Conservation (phyloP, 495 filamentous ascomycete genomes). For the Glarea lozoyensis region DNA sequence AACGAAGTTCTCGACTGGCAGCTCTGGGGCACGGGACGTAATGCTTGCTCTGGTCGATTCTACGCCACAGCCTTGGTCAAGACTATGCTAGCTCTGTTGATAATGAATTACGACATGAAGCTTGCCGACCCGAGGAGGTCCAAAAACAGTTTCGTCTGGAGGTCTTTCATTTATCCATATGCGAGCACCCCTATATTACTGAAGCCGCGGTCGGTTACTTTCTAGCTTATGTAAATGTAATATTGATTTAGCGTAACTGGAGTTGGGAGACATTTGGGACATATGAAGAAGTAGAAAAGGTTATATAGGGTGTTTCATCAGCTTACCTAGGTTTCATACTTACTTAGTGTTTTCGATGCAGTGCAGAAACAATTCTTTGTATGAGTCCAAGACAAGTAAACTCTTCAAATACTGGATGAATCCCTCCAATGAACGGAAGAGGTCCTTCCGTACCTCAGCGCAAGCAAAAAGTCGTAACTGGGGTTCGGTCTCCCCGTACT, state of each 20-base stretch:
- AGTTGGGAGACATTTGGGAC: too few species aligned
- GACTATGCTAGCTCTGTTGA: background rate
- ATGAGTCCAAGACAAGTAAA: too few species aligned
- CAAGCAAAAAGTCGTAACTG: too few species aligned
- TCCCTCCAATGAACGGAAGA: too few species aligned
- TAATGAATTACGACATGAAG: background rate
- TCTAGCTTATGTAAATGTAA: background rate
- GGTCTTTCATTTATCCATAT: background rate
- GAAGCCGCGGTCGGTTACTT: background rate
- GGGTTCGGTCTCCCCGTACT: too few species aligned
- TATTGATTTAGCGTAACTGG: too few species aligned
- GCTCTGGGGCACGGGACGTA: background rate
- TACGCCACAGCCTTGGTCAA: background rate
- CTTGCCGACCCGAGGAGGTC: background rate
- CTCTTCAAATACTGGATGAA: too few species aligned
- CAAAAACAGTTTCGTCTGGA: background rate
- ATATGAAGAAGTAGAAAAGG: background rate
- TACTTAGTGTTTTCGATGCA: too few species aligned
- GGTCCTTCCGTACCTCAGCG: too few species aligned
- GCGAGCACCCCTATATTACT: background rate
- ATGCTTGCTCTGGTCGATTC: background rate
- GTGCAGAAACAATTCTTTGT: too few species aligned
- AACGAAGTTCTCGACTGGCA: background rate
- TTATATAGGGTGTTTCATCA: background rate
- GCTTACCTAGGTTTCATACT: background rate